Conservation (phyloP, 352 stramenopile species). For the Plasmopara halstedii region DNA sequence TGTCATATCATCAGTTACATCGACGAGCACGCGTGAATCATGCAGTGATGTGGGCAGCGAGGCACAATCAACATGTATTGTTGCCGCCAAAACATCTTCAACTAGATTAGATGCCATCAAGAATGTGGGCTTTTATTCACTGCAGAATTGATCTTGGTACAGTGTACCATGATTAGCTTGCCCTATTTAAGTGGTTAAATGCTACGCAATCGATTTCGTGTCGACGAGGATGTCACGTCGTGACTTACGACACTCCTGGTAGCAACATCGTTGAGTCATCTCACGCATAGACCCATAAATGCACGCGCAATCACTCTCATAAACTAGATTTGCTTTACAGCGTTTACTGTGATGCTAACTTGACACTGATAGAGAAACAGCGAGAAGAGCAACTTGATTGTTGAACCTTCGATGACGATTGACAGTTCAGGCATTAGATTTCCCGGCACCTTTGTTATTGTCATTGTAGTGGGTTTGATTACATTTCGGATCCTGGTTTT, state of each 20-base stretch:
- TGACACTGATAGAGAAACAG: slow-evolving; percentile 6
- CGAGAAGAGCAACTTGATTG: slow-evolving; percentile 7
- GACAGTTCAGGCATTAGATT: slow-evolving; percentile 6
- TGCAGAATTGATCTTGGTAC: slow-evolving; percentile 3
- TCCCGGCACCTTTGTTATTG: slow-evolving; percentile 11
- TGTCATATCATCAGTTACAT: slow-evolving; percentile 42
- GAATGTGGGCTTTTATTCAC: too few relatives aligned
- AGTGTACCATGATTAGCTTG: slow-evolving; percentile 1
- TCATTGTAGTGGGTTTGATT: slow-evolving; percentile 12
- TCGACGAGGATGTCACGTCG: slow-evolving; percentile 8
- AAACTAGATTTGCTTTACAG: background rate
- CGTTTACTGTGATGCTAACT: background rate
- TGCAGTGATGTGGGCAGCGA: slow-evolving; percentile 29
- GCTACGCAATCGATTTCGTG: slow-evolving; percentile 10
- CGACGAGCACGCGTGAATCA: slow-evolving; percentile 35
- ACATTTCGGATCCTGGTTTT: slow-evolving; percentile 9
- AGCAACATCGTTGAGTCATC: slow-evolving; percentile 4
- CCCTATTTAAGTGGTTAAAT: too few relatives aligned
- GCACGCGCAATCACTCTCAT: too few relatives aligned
- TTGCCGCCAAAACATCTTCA: slow-evolving; percentile 14
- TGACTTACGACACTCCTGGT: slow-evolving; percentile 7
- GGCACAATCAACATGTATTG: slow-evolving; percentile 20
- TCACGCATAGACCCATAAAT: too few relatives aligned
- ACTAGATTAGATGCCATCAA: slow-evolving; percentile 11
- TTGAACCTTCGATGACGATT: background rate